These are phyloP conservation scores for Eucalyptus grandis DNA, from an alignment of 345 rosid genomes.

Conservation along the genomic window DNA sequence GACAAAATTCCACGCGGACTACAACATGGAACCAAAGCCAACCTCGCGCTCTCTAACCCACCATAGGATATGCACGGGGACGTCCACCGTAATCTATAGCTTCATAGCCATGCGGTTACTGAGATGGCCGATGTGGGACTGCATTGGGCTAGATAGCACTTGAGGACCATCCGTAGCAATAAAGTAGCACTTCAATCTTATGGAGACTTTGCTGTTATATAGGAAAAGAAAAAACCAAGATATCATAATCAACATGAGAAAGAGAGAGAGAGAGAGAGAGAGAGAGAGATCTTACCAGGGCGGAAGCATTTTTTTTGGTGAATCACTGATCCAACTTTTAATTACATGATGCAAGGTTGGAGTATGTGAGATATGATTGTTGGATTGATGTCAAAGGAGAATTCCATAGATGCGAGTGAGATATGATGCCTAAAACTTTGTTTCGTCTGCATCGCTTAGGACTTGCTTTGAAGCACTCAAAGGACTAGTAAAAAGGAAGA, in stretches of 20 bases:
- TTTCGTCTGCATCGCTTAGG: neutral
- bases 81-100: neutral
- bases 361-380: neutral
- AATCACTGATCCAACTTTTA: neutral
- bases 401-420: neutral
- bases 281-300: too few species aligned
- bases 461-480: neutral
- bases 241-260: too few species aligned
- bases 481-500: neutral
- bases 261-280: too few species aligned
- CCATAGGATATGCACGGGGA: neutral
- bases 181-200: neutral
- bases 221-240: too few species aligned
- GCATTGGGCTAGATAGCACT: neutral
- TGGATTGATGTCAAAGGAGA: neutral
- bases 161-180: neutral
- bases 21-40: neutral
- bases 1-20: neutral
- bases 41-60: neutral
- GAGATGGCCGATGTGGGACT: neutral
- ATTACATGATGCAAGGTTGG: neutral
- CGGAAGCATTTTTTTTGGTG: neutral
- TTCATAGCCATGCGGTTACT: neutral
- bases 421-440: neutral
- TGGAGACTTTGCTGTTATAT: neutral